Evolutionary conservation across 305 asterid genomes (phyloP).

Genomic region (Fraxinus paxiana): DNA sequence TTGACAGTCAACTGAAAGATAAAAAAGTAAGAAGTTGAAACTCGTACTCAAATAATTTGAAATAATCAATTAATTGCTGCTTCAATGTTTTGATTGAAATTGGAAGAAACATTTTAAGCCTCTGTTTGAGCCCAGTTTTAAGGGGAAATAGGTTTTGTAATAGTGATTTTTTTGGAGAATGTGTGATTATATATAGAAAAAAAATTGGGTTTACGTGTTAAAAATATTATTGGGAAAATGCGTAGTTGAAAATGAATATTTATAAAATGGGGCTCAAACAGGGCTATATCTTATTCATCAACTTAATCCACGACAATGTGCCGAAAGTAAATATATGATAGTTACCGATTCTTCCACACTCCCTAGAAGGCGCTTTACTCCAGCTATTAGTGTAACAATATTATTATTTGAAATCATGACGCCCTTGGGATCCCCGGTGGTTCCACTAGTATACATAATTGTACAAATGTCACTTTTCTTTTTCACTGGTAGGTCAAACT

Average conservation of each 20-base stretch:
- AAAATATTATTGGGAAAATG: background rate
- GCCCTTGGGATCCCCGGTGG: slow-evolving; percentile 53
- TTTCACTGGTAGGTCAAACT: slow-evolving; percentile 42
- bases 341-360: slow-evolving; percentile 36
- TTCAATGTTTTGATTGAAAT: background rate
- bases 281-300: background rate
- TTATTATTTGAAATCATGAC: slow-evolving; percentile 44
- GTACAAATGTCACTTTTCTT: slow-evolving; percentile 41
- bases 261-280: background rate
- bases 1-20: slow-evolving; percentile 29
- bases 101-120: background rate
- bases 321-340: background rate
- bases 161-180: background rate
- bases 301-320: background rate
- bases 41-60: background rate
- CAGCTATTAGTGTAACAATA: slow-evolving; percentile 42
- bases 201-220: background rate
- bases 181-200: background rate
- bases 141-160: background rate
- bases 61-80: background rate
- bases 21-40: background rate
- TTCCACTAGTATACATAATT: slow-evolving; percentile 51
- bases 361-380: slow-evolving; percentile 32
- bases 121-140: background rate
- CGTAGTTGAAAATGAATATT: background rate